Evolutionary conservation across 768 basidiomycete genomes (phyloP).

Genomic region (Strobilomyces confusus): DNA sequence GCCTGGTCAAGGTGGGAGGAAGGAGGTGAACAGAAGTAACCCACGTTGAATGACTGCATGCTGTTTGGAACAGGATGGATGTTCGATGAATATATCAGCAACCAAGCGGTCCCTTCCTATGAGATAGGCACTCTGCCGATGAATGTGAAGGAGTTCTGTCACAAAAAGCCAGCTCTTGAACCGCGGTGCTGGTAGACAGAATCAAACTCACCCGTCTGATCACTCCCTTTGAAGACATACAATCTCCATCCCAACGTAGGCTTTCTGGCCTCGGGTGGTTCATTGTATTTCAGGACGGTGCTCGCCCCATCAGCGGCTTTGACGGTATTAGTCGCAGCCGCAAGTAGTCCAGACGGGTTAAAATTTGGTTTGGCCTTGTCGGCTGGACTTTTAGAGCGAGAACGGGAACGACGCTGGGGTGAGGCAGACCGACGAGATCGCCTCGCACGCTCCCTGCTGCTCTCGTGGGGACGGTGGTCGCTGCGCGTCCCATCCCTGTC

Average conservation of each 20-base stretch:
- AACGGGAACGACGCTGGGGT: constrained; percentile 37
- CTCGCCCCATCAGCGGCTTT: constrained; percentile 68
- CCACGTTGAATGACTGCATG: constrained; percentile 94
- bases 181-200: not conserved
- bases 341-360: constrained; percentile 80
- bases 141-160: constrained; percentile 85
- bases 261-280: constrained; percentile 96
- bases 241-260: constrained; percentile 87
- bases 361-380: constrained; percentile 89
- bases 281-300: constrained; percentile 93
- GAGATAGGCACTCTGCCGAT: constrained; percentile 91
- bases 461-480: constrained; percentile 23
- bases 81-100: constrained; percentile 83
- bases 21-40: constrained; percentile 20
- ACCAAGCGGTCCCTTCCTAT: constrained; percentile 87
- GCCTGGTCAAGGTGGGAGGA: constrained; percentile 1
- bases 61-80: constrained; percentile 98
- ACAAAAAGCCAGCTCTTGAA: not conserved
- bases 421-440: constrained; percentile 57
- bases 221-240: constrained; percentile 95
- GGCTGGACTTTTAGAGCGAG: constrained; percentile 40
- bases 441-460: constrained; percentile 31
- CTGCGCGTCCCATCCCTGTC: constrained; percentile 40
- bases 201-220: constrained; percentile 77
- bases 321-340: constrained; percentile 94